Evolutionary conservation across 2,329 filamentous ascomycete species (phyloP).

Genomic region (Phialemoniopsis sp.): DNA sequence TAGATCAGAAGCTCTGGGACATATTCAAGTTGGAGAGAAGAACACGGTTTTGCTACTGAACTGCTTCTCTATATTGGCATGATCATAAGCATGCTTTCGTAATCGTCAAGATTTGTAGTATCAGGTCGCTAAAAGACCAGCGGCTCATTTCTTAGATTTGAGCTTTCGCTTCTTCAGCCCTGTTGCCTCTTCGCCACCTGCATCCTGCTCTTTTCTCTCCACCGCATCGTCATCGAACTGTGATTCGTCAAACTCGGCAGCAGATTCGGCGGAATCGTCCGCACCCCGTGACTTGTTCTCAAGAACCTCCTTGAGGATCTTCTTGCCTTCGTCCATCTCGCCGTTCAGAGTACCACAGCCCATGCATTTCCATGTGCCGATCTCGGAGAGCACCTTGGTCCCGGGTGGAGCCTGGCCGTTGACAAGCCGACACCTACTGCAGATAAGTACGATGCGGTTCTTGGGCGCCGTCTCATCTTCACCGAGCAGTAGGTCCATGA

Average conservation of each 20-base stretch:
- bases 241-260: conserved; percentile 1
- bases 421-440: conserved; percentile 75
- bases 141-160: neutral
- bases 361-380: conserved; percentile 86
- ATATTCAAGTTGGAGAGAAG: too few relatives aligned
- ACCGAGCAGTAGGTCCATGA: conserved; percentile 86
- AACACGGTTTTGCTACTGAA: too few relatives aligned
- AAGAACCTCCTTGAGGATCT: conserved; percentile 65
- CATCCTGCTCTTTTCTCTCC: conserved; percentile 1
- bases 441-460: conserved; percentile 87
- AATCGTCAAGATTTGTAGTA: too few relatives aligned
- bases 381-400: conserved; percentile 67
- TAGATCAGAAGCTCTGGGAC: too few relatives aligned
- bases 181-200: conserved; percentile 1
- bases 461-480: conserved; percentile 92
- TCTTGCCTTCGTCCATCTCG: conserved; percentile 69
- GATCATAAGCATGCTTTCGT: too few relatives aligned
- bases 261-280: conserved; percentile 5
- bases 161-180: neutral
- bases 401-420: conserved; percentile 96
- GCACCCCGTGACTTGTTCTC: conserved; percentile 9
- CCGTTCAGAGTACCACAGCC: conserved; percentile 82
- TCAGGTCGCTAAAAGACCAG: too few relatives aligned
- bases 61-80: too few relatives aligned
- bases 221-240: conserved; percentile 2